Evolutionary conservation across 495 filamentous ascomycete species (phyloP), one percentile per base, ranked within the genome.

Genomic region (Penicillium nucicola): DNA sequence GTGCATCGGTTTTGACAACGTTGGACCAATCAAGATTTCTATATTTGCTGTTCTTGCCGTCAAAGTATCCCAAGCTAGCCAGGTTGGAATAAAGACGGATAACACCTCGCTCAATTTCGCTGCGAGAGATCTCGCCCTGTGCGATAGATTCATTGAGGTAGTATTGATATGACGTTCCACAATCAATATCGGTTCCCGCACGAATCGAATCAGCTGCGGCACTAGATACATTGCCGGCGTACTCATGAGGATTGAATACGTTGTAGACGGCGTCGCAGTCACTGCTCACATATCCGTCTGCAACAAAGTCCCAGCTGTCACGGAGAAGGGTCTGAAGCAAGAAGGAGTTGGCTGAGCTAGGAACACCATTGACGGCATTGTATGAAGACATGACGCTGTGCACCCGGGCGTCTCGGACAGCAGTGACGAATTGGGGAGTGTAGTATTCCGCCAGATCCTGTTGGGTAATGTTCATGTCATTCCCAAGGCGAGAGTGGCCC

Each of bases 101-200:
- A 0, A 86, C 65, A 1, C 77, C 75, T 49, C 70, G 69, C 45
- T 83, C 79, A 19, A 85, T 70, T 5, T 70, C 72, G 10, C 65
- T 58, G 17, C 75, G 67, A 33, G 78, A 74, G 37, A 81, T 69
- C 5, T 72, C 58, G 2, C 75, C 74, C 52, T 79, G 62, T 10
- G 66, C 57, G 36, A 78, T 72, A 0, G 82, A 78, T 12, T 65
- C 59, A 4, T 76, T 72, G 8, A 85, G 64, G 48, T 77, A 62
- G 34, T 52, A 60, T 22, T 75, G 78, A 58, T 82, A 84, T 22
- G 76, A 77, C 3, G 74, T 72, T 0, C 83, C 84, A 53, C 83
- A 86, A 55, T 85, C 72, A 41, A 84, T 72, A 57, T 85, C 83
- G 0, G 78, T 83, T 0, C 84, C 84, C 1, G 83, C 80, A 47